phyloP scores from a whole-genome alignment of 257 asterid genomes.

The Nicotiana obtusifolia region DNA sequence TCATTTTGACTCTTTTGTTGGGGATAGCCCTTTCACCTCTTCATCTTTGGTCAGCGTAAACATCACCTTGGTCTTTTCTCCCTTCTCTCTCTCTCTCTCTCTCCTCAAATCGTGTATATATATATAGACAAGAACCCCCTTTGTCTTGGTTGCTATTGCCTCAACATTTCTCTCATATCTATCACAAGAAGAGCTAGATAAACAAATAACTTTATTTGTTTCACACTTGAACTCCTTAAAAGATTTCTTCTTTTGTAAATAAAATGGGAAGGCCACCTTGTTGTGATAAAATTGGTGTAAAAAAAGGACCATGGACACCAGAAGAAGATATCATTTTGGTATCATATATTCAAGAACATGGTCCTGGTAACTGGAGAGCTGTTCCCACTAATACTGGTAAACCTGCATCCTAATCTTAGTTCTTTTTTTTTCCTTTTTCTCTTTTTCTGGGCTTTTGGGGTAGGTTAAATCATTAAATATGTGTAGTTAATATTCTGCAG shows the following conservation, averaged over 20 bases:
- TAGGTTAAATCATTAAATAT: constrained; percentile 35
- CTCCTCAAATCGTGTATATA: constrained; percentile 4
- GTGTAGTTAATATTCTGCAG: constrained; percentile 29
- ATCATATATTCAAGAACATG: constrained; percentile 72
- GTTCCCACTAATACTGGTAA: constrained; percentile 68
- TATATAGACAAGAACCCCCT: constrained; percentile 24
- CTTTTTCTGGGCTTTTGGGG: not conserved
- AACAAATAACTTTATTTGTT: not conserved
- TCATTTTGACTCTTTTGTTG: constrained; percentile 45
- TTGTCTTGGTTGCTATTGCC: constrained; percentile 34
- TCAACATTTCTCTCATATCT: not conserved
- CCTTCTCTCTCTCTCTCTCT: constrained; percentile 15
- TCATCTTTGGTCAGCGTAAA: constrained; percentile 27
- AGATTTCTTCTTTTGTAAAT: not conserved
- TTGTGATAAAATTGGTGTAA: constrained; percentile 61
- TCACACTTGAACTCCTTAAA: not conserved
- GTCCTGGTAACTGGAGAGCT: constrained; percentile 77
- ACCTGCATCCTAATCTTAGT: not conserved
- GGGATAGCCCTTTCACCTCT: constrained; percentile 24
- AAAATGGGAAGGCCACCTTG: constrained; percentile 87
- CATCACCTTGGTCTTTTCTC: constrained; percentile 22
- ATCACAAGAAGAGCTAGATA: not conserved
- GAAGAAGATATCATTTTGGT: constrained; percentile 78
- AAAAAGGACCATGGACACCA: constrained; percentile 90
- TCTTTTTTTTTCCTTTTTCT: too few species aligned